phyloP scores from a whole-genome alignment of 2,329 filamentous ascomycete species.

The Cryoendolithus antarcticus region DNA sequence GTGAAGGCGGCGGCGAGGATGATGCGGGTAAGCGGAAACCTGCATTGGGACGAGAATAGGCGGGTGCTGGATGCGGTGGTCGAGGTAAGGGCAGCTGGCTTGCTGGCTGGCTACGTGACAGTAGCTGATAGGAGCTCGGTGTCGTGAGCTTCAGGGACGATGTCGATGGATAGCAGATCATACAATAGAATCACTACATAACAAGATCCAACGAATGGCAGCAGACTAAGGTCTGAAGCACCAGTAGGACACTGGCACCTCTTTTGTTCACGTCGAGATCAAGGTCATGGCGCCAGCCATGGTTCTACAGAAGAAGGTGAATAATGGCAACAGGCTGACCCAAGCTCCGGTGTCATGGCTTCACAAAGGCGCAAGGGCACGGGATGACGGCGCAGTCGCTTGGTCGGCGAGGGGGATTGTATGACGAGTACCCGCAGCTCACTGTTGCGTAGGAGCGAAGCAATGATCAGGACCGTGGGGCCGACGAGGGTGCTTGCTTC shows the following conservation, averaged over 20 bases:
- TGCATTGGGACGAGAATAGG: conserved; percentile 22
- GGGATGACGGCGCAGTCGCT: background rate
- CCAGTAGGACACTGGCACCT: background rate
- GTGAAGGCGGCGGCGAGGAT: conserved; percentile 12
- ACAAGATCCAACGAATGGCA: too few species aligned
- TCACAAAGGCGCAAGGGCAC: conserved; percentile 19
- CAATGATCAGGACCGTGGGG: too few species aligned
- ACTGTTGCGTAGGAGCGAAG: background rate
- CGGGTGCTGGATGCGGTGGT: background rate
- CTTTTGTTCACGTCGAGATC: background rate
- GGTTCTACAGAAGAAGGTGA: conserved; percentile 3
- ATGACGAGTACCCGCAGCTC: conserved; percentile 5
- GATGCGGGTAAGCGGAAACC: conserved; percentile 18
- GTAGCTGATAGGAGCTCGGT: background rate
- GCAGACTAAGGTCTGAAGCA: too few species aligned
- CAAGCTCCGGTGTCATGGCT: conserved; percentile 3
- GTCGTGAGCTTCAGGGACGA: too few species aligned
- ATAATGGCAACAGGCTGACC: conserved; percentile 7
- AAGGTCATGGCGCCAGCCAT: too few species aligned
- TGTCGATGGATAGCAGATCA: too few species aligned
- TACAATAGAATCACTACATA: too few species aligned
- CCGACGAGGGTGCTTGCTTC: too few species aligned
- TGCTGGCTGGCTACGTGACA: too few species aligned
- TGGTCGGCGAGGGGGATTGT: conserved; percentile 1
- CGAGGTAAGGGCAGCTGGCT: background rate